These are phyloP conservation scores for Pleurotus djamor DNA, from an alignment of 768 basidiomycete genomes.

Conservation along the genomic window DNA sequence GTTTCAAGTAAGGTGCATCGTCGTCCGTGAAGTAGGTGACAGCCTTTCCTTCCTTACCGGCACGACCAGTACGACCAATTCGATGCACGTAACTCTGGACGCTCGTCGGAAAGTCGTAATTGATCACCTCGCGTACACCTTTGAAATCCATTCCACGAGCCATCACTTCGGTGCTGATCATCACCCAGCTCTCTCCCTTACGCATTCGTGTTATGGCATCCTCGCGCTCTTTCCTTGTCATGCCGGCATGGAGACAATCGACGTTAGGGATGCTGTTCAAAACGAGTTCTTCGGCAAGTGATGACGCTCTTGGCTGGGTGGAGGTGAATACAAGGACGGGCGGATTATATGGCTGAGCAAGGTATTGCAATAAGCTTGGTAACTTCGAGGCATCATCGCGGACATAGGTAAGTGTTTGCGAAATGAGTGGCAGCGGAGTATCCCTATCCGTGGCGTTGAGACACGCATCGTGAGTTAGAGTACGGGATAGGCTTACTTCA, in stretches of 20 bases:
- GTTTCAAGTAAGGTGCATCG: slow-evolving; percentile 89
- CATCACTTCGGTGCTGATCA: slow-evolving; percentile 97
- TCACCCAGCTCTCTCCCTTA: slow-evolving; percentile 88
- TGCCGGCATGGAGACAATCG: slow-evolving; percentile 88
- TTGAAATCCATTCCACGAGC: slow-evolving; percentile 98
- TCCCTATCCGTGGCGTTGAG: slow-evolving; percentile 52
- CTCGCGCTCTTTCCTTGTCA: slow-evolving; percentile 86
- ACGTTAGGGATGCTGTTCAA: slow-evolving; percentile 79
- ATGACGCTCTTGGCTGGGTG: slow-evolving; percentile 81
- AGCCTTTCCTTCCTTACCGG: slow-evolving; percentile 89
- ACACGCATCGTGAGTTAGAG: neutral
- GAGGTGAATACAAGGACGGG: slow-evolving; percentile 92
- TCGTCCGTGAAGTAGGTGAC: slow-evolving; percentile 96
- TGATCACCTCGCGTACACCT: slow-evolving; percentile 91
- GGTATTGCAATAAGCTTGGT: slow-evolving; percentile 78
- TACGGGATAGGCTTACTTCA: slow-evolving; percentile 63
- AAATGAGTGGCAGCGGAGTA: slow-evolving; percentile 88
- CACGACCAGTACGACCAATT: slow-evolving; percentile 94
- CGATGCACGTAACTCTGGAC: slow-evolving; percentile 96
- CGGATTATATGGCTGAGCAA: slow-evolving; percentile 82
- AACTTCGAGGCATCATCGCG: slow-evolving; percentile 95
- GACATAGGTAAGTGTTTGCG: slow-evolving; percentile 88
- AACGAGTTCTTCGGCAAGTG: slow-evolving; percentile 78
- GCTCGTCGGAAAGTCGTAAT: slow-evolving; percentile 95
- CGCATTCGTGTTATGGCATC: slow-evolving; percentile 85